Base-by-base conservation (phyloP, 352 stramenopile species). In the Plasmopara muralis region DNA sequence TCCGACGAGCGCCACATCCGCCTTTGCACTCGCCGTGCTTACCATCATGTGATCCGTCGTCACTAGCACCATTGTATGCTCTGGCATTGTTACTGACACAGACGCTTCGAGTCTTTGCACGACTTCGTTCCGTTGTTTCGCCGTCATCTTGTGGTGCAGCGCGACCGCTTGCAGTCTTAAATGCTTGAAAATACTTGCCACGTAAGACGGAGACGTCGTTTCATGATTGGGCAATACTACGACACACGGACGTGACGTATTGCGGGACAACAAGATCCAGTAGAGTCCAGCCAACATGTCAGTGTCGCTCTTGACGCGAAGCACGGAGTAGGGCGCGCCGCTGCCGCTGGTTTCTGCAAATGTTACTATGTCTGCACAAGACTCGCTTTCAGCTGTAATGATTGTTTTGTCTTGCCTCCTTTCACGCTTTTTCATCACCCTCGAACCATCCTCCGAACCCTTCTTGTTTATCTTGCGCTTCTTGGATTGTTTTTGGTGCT, bases 121-220 rank as follows among this genome's bases (percentile, higher is more conserved):
- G 40, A 59, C 71, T 44, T 84, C 72, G 18, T 76, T 66, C 42
- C 77, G 64, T 50, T 89, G 77, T 1, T 57, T 58, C 6, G 58
- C 33, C 0, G 76, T 73, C 71, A 89, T 89, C 53, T 89, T 89
- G 50, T 61, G 63, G 56, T 92, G 81, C 18, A 92, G 44, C 15
- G 75, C 56, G n/a, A 85, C 49, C n/a, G 72, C 64, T 40, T 84
- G 69, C 48, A 83, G 68, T 8, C 75, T 74, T 28, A 91, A 42
- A 48, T 83, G 70, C 51, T 76, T 76, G 28, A 87, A 48, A 15
- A 75, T 71, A 2, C 50, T 52, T 2, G 69, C 72, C 16, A 92
- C 35, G 18, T 68, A 47, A 38, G 71, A 53, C 0, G 64, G 43
- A 29, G 50, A 50, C 28, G 50, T 64, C 47, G 61, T 50, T 8